phyloP scores from a whole-genome alignment of 768 basidiomycete genomes.

The Sporobolomyces phaffii region DNA sequence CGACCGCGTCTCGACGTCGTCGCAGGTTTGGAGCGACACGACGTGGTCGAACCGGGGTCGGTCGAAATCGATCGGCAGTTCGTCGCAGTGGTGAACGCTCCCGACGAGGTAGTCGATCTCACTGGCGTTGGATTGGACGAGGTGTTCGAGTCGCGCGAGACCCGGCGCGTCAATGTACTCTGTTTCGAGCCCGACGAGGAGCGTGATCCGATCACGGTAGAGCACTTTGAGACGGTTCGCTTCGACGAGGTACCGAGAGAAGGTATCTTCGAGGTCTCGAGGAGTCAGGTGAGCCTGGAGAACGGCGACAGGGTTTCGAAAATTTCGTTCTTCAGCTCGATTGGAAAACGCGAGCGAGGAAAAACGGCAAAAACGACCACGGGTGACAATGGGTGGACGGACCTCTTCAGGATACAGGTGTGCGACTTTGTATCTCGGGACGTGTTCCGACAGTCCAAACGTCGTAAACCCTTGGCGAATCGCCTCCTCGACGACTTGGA shows the following conservation, averaged over 20 bases:
- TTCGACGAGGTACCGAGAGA: conserved; percentile 66
- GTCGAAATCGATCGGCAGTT: conserved; percentile 89
- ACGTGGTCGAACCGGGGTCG: conserved; percentile 60
- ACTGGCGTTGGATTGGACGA: conserved; percentile 53
- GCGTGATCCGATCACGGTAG: conserved; percentile 62
- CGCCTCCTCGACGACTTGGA: conserved; percentile 74
- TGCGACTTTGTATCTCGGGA: conserved; percentile 69
- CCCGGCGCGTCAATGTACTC: conserved; percentile 73
- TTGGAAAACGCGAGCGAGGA: neutral
- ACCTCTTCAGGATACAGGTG: conserved; percentile 98
- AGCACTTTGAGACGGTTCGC: conserved; percentile 65
- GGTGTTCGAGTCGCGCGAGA: conserved; percentile 55
- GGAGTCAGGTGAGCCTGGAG: conserved; percentile 56
- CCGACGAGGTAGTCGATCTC: conserved; percentile 84
- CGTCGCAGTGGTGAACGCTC: conserved; percentile 82
- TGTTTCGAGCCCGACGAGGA: conserved; percentile 87
- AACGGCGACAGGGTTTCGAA: too few relatives aligned
- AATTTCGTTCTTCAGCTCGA: too few relatives aligned
- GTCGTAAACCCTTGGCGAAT: conserved; percentile 69
- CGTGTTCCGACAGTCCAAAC: conserved; percentile 87
- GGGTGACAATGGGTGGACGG: conserved; percentile 31
- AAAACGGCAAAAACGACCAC: too few relatives aligned
- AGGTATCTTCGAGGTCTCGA: conserved; percentile 58
- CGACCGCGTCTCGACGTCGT: conserved; percentile 33
- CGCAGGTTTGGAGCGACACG: conserved; percentile 49